Evolutionary conservation across 164 flowering plant genomes (phyloP), one percentile per base, ranked within the genome.

Genomic region (Aristolochia contorta): DNA sequence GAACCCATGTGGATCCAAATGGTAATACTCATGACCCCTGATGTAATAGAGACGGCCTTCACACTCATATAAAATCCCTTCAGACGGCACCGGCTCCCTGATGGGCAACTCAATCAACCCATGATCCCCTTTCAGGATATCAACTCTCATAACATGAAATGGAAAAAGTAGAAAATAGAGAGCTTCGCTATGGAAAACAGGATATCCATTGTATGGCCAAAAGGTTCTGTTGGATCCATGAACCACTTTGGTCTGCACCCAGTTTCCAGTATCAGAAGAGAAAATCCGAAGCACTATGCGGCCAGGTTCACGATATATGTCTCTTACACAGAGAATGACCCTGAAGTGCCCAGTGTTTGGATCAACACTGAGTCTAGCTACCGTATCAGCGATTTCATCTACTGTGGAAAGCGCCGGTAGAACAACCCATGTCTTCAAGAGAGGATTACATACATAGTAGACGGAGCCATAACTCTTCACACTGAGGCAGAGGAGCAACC

Each of bases 391-490:
- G 6, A 24, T 1, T 3, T 9, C 0, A 10, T 14, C 27, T 12
- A 16, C 18, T 21, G 30, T 22, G 27, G n/a, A 15, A 16, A 33
- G 57, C 53, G 1, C 15, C 8, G 57, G 33, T 12, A 54, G 57
- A 16, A n/a, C 30, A 22, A 54, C 57, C 57, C 57, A 54, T 23
- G 15, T 25, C n/a, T 25, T 54, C 24, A 16, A 19, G 6, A 54
- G 16, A 54, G 57, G 57, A 25, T 54, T 54, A 54, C 57, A 54
- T 54, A 54, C 57, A 16, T 12, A 23, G n/a, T 9, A 24, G 27
- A 20, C 20, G 32, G 12, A 12, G 12, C 24, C 33, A 8, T 23
- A 13, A 54, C 18, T 16, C 16, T 54, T 16, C 12, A 12, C 27
- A 24, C 13, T 19, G 10, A 54, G 27, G 57, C 57, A 54, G 20